Evolutionary conservation across 495 filamentous ascomycete genomes (phyloP).

Genomic region (Annulohypoxylon stygium): DNA sequence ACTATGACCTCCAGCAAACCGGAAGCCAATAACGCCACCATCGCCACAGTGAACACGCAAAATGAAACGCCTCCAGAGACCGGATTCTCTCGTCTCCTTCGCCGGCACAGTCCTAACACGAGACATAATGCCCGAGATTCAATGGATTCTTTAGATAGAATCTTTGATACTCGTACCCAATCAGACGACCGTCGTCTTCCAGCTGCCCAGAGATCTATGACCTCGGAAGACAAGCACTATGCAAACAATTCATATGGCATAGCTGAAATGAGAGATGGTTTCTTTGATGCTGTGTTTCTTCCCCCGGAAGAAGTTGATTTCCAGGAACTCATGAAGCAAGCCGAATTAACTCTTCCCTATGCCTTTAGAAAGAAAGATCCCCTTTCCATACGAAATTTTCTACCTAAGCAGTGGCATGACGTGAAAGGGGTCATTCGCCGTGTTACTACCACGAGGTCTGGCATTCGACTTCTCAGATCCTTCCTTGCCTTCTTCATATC

Average conservation of each 20-base stretch:
- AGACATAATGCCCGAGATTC: constrained; percentile 42
- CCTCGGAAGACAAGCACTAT: constrained; percentile 45
- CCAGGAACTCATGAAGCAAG: constrained; percentile 54
- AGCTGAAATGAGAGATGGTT: constrained; percentile 68
- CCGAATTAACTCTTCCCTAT: constrained; percentile 55
- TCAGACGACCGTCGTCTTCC: constrained; percentile 16
- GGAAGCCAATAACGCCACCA: not conserved
- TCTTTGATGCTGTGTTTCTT: constrained; percentile 70
- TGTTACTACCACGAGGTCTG: constrained; percentile 59
- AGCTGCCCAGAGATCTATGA: constrained; percentile 35
- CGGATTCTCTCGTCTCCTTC: constrained; percentile 40
- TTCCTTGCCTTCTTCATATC: constrained; percentile 67
- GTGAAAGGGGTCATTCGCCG: constrained; percentile 51
- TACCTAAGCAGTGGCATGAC: constrained; percentile 61
- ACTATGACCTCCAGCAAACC: constrained; percentile 17
- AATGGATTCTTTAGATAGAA: constrained; percentile 45
- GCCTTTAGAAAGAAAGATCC: constrained; percentile 56
- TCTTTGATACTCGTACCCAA: constrained; percentile 47
- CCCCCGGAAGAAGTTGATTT: constrained; percentile 57
- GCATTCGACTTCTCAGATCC: constrained; percentile 64
- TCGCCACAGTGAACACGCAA: constrained; percentile 7
- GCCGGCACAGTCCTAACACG: constrained; percentile 22
- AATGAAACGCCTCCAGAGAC: not conserved
- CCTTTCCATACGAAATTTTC: constrained; percentile 59
- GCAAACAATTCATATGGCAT: constrained; percentile 62